Evolutionary conservation across 768 basidiomycete genomes (phyloP), one percentile per base, ranked within the genome.

Genomic region (Podaxis carcinomalis): DNA sequence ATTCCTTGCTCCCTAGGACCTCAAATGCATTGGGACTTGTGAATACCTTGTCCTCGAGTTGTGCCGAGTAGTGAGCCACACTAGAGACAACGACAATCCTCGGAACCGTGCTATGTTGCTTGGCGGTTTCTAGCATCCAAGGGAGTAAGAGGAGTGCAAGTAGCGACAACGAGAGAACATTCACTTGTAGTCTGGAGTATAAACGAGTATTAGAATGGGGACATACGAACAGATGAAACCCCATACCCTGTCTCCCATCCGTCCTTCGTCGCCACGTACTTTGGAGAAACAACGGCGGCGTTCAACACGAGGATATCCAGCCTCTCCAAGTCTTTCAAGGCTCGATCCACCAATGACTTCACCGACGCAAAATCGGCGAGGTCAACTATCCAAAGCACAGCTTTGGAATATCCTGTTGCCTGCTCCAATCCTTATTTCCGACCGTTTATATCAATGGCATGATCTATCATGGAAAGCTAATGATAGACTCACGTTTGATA

Each of bases 301-400:
- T 83, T 83, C 67, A 76, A 73, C 11, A 82, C 71, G 0, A 84
- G 67, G 25, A 80, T 73, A 63, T 80, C 80, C 36, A 82, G 62
- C 27, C 75, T 61, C 5, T 65, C 73, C 13, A 68, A 69, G 13
- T 73, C 69, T 49, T 74, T 71, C 13, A 72, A 64, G 19, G 70
- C 72, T 28, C 67, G 68, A 36, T 76, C 72, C 1, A 60, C 74
- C 56, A 80, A 80, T 10, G 63, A 68, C 4, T 60, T 68, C 23
- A 80, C 74, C 7, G 77, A 77, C 5, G 67, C 65, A 61, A 80
- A 79, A 27, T 70, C 58, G 21, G 68, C 61, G n/a, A 80, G 67
- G 58, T 81, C 79, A 35, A 80, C 61, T 9, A 68, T 57, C 76
- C 75, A 77, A 6, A 75, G 64, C 57, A 78, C 77, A 28, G 72